Conservation (phyloP, 257 asterid genomes). For the Ophiorrhiza pumila region DNA sequence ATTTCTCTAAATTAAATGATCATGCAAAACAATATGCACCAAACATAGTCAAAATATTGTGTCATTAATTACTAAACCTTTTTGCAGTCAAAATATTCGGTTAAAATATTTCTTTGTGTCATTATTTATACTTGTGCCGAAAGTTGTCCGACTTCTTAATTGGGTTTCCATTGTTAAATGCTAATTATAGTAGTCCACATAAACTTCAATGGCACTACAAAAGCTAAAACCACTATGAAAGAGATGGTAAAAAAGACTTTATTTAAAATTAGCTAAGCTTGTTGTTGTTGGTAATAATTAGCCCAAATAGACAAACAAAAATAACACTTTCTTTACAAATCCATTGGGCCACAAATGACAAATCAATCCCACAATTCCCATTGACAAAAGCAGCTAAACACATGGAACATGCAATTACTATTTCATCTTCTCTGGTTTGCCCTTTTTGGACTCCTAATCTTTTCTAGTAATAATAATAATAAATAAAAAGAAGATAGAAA, state of each 20-base stretch:
- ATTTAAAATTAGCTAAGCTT: not conserved
- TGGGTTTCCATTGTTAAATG: not conserved
- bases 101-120: not conserved
- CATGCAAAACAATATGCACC: not conserved
- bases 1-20: no score
- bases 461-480: no score
- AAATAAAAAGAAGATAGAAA: not conserved
- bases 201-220: not conserved
- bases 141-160: conserved; percentile 5
- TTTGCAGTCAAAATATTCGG: not conserved
- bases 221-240: conserved; percentile 1
- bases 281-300: conserved; percentile 11
- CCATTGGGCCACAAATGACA: conserved; percentile 9
- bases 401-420: not conserved
- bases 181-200: not conserved
- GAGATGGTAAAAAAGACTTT: not conserved
- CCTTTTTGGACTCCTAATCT: no score
- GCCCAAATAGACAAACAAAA: conserved; percentile 11
- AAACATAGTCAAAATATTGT: not conserved
- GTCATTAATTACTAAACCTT: not conserved
- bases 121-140: conserved; percentile 20
- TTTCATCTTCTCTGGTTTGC: not conserved
- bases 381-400: not conserved
- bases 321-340: not conserved
- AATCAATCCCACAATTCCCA: not conserved